Conservation (phyloP, 768 basidiomycete species). For the Crepidotus variabilis region DNA sequence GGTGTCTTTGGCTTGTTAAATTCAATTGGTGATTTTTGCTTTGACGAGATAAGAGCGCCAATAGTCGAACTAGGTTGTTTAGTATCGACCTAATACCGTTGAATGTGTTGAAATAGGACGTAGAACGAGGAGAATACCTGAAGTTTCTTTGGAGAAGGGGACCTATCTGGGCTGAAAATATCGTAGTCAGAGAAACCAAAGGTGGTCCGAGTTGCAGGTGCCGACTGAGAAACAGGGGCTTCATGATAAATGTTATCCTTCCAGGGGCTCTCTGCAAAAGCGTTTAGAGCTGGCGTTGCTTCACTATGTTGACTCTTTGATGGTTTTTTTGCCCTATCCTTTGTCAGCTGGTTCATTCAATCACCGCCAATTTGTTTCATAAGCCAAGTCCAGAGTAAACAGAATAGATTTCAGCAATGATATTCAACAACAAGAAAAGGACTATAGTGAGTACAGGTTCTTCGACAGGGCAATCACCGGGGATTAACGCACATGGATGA, state of each 20-base stretch:
- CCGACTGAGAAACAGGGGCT: neutral
- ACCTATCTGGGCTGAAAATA: neutral
- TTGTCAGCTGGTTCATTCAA: conserved; percentile 57
- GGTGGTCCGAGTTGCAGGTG: neutral
- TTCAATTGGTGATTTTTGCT: neutral
- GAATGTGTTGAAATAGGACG: too few species aligned
- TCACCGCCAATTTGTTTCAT: conserved; percentile 15
- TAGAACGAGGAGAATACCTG: neutral
- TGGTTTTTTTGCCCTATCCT: conserved; percentile 67
- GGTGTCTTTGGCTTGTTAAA: neutral
- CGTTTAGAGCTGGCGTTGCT: neutral
- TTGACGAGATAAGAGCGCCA: neutral
- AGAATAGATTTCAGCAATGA: conserved; percentile 10
- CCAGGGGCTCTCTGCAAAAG: neutral
- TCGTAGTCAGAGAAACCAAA: neutral
- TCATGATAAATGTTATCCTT: neutral
- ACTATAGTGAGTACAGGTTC: conserved; percentile 43
- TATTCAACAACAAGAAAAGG: conserved; percentile 18
- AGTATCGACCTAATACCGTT: neutral
- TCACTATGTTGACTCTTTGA: conserved; percentile 31
- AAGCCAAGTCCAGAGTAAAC: conserved; percentile 7
- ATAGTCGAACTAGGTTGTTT: neutral
- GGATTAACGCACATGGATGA: conserved; percentile 87
- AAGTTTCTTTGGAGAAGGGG: neutral
- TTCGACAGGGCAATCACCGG: conserved; percentile 46